Evolutionary conservation across 495 filamentous ascomycete genomes (phyloP).

Genomic region (Hypoxylon subgilvum): DNA sequence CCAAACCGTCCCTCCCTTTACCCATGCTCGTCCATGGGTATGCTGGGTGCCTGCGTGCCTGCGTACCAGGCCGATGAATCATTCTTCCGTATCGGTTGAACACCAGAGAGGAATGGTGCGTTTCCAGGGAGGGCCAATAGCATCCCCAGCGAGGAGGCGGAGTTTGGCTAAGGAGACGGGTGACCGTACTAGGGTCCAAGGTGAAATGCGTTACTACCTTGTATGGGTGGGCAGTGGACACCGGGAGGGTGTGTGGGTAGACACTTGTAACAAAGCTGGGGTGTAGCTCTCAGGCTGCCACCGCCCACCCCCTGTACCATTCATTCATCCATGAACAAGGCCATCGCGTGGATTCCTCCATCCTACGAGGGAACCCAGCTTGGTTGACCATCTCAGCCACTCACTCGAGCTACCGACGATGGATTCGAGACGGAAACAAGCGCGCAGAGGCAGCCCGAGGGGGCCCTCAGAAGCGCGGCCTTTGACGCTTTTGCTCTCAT

Average conservation of each 20-base stretch:
- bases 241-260: slow-evolving; percentile 5
- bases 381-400: slow-evolving; percentile 23
- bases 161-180: slow-evolving; percentile 35
- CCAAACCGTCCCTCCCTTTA: slow-evolving; percentile 14
- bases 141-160: slow-evolving; percentile 39
- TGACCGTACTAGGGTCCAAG: slow-evolving; percentile 34
- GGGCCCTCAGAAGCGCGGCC: slow-evolving; percentile 1
- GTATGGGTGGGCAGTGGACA: slow-evolving; percentile 9
- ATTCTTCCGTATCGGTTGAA: slow-evolving; percentile 30
- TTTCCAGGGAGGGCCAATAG: slow-evolving; percentile 34
- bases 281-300: no score
- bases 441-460: slow-evolving; percentile 9
- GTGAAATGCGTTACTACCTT: slow-evolving; percentile 17
- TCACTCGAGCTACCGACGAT: slow-evolving; percentile 10
- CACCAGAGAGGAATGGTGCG: slow-evolving; percentile 42
- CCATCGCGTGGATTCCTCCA: slow-evolving; percentile 16
- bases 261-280: slow-evolving; percentile 8
- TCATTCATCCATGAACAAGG: slow-evolving; percentile 4
- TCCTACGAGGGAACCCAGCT: slow-evolving; percentile 23
- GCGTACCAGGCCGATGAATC: slow-evolving; percentile 33
- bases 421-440: not conserved
- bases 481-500: slow-evolving; percentile 1
- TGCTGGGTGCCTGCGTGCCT: slow-evolving; percentile 27
- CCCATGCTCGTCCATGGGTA: slow-evolving; percentile 15
- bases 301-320: slow-evolving; percentile 16